phyloP scores from a whole-genome alignment of 352 stramenopile species.

The Heterotrichella gracilis region DNA sequence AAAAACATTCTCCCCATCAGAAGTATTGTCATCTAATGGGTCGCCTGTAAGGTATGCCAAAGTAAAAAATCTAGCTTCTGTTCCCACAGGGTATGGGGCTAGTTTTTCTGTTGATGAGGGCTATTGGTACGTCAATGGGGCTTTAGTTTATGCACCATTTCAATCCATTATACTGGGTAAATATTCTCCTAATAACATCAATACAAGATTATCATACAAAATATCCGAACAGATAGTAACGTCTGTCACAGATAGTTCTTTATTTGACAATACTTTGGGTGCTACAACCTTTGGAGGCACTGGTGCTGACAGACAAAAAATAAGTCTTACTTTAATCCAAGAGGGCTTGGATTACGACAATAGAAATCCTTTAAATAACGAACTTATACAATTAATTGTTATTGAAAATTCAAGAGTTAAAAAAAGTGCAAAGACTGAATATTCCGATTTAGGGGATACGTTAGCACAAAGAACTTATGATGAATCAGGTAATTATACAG shows the following conservation, averaged over 20 bases:
- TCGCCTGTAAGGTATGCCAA: no score
- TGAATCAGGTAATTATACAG: neutral
- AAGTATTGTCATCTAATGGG: slow-evolving; percentile 8
- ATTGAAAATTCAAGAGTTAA: no score
- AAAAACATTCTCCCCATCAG: slow-evolving; percentile 4
- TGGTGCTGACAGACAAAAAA: neutral
- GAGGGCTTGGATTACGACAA: no score
- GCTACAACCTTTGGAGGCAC: neutral
- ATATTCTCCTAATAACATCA: no score
- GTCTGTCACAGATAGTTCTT: neutral
- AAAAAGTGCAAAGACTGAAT: neutral
- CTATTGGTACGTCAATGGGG: neutral
- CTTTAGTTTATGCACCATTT: no score
- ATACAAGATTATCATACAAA: no score
- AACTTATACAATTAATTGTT: no score
- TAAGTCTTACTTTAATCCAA: no score
- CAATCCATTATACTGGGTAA: no score
- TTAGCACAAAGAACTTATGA: slow-evolving; percentile 7
- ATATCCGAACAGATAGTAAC: neutral
- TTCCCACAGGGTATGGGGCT: no score
- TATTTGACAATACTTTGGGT: neutral
- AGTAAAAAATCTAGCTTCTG: no score
- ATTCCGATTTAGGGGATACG: neutral
- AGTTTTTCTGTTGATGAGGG: slow-evolving; percentile 4
- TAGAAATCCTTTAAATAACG: no score